Base-by-base conservation (phyloP, 73 alveolate species). In the Paramecium tetraurelia region DNA sequence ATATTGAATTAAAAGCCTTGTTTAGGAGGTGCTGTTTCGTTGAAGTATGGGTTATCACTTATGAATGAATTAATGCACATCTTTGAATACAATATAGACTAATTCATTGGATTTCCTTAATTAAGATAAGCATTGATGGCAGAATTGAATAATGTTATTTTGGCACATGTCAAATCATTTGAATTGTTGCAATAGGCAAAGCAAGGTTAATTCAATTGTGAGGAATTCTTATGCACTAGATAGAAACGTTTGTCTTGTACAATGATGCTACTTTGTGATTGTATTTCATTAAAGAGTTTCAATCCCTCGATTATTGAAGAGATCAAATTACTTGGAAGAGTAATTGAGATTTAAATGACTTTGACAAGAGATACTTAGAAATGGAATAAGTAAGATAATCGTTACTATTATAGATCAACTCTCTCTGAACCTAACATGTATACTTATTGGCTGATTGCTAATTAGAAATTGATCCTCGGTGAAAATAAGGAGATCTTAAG, bases 261-360 rank as follows among this genome's bases (percentile, higher is more conserved):
- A 33, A 85, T 92, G 86, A 92, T 93, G 95, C 83, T 92, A 43
- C 58, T 84, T 11, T 92, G 95, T 84, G 95, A 93, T 44, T 84
- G 85, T 8, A 86, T 92, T 14, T 92, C 58, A 35, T 21, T 68
- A 11, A 92, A 90, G n/a, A 85, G 92, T 57, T 69, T 58, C 33
- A 80, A 70, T 48, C 58, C 33, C 31, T 70, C n/a, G 11, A 31
- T 92, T 12, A 92, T 93, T 29, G 70, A 92, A 22, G 57, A 63
- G 40, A 43, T 92, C 5, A 41, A 24, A 21, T 46, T 59, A 7
- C 50, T 92, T 22, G 96, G 96, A 24, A 89, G 93, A 16, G 41
- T 93, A 1, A 43, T 75, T 75, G 96, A 93, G 29, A 57, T 35
- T 2, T 70, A 80, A 63, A 84, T 86, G 59, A 88, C 96, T 4